Base-by-base conservation (phyloP, 768 basidiomycete species). In the Podaxis sp. region DNA sequence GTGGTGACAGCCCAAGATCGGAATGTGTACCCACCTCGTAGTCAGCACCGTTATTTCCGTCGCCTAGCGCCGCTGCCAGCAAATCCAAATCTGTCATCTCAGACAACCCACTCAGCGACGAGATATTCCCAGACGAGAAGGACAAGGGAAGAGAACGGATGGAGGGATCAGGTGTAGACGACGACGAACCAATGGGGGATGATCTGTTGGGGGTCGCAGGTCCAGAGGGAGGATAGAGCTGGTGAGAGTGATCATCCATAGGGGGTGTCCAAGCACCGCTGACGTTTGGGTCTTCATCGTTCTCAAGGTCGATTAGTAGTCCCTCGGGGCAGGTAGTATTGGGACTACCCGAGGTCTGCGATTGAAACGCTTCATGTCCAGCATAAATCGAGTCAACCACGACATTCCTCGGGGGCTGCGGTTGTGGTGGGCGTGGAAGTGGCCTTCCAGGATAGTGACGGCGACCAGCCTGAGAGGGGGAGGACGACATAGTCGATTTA, bases 381-480 rank as follows among this genome's bases (percentile, higher is more conserved):
- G 56, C 64, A 48, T 60, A 51, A n/a, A 65, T 68, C 48, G 63
- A 61, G 59, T 57, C 63, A 22, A 52, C 63, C 12, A 51, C 65
- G 61, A 55, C 58, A 67, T 48, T 70, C 70, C 61, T 73, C 66
- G 68, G 70, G 64, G 3, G 73, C 67, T 22, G 73, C 74, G 64
- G 72, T 72, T 17, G 79, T 77, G 80, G 80, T 15, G 75, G 74
- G 22, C 74, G 78, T 5, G 86, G 86, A n/a, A 87, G 76, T 39
- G 86, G 86, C 40, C 86, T 71, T 3, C 86, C 83, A 26, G 77
- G 76, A 67, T 86, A 87, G 69, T 85, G 85, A 59, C 76, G 80
- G 11, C 76, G 33, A 28, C 61, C 38, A 19, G 3, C 24, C 19
- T 28, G 61, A 4, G 61, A 44, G 8, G 68, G 56, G 24, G 65